Percentiles rank a stretch among this genome's conserved stretches.
Evolutionary conservation across 1,284 basidiomycete genomes (phyloP).

Genomic region (Macrocystidia cucumis): DNA sequence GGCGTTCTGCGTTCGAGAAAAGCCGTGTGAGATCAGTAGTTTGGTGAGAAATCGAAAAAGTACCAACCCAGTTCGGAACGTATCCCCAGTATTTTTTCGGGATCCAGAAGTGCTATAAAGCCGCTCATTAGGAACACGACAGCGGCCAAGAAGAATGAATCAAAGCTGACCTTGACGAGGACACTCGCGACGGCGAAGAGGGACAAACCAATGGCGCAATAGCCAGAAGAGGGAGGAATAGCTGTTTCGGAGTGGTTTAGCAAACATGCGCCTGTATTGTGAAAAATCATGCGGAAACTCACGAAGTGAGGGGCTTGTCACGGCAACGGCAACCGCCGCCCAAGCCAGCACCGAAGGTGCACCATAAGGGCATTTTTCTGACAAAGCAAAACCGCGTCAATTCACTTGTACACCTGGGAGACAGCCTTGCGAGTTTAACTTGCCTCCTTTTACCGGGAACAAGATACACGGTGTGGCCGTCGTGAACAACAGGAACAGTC

Average conservation of each 20-base stretch:
- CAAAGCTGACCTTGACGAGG: conserved; percentile 28
- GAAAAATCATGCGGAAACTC: conserved; percentile 12
- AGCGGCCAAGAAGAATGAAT: background rate
- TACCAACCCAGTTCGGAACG: conserved; percentile 49
- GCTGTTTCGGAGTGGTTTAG: conserved; percentile 21
- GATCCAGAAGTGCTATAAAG: conserved; percentile 34
- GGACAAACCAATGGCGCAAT: conserved; percentile 52
- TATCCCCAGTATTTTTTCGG: conserved; percentile 47
- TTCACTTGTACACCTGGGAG: too few species aligned
- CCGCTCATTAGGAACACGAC: conserved; percentile 1
- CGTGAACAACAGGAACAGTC: conserved; percentile 58
- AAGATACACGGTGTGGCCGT: conserved; percentile 64
- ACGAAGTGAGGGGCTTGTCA: conserved; percentile 39
- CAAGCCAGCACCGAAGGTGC: conserved; percentile 57
- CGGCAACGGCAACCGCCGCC: conserved; percentile 55
- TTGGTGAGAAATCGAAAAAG: background rate
- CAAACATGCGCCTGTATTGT: background rate
- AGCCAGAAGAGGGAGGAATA: conserved; percentile 51
- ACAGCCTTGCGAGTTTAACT: too few species aligned
- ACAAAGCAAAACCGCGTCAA: too few species aligned
- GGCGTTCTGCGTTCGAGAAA: conserved; percentile 31
- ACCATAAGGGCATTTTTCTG: conserved; percentile 41
- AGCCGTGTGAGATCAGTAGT: background rate
- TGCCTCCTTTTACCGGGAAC: too few species aligned
- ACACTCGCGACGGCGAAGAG: conserved; percentile 39